A percentile compares a stretch with the other conserved stretches of the same genome.
Evolutionary conservation across 176 grass and related monocot genomes (phyloP).

Genomic region (Oryza nivara): DNA sequence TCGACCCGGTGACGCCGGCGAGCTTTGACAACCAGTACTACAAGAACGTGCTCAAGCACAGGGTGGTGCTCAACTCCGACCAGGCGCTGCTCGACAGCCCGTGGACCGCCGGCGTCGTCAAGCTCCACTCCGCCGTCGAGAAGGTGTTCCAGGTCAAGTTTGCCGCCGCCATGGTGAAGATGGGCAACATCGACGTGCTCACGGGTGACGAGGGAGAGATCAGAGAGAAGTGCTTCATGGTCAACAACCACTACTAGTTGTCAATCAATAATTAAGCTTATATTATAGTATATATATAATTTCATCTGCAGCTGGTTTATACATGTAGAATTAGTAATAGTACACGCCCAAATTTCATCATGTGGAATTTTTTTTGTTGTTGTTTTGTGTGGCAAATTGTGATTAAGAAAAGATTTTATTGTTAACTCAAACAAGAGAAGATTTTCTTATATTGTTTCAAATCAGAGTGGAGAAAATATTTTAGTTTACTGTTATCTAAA

Average conservation of each 20-base stretch:
- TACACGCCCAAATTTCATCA: too few species aligned
- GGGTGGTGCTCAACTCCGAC: slow-evolving; percentile 54
- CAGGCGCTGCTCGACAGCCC: slow-evolving; percentile 35
- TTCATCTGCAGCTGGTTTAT: neutral
- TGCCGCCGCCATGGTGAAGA: slow-evolving; percentile 39
- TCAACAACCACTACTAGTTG: slow-evolving; percentile 24
- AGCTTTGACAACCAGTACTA: slow-evolving; percentile 57
- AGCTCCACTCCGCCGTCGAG: neutral
- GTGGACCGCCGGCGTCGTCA: neutral
- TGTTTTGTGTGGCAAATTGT: neutral
- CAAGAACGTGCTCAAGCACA: slow-evolving; percentile 46
- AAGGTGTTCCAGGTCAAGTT: slow-evolving; percentile 33
- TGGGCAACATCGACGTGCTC: slow-evolving; percentile 39
- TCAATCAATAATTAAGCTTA: neutral
- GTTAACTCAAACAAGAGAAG: neutral
- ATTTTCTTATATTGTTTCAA: too few species aligned
- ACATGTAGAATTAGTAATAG: neutral
- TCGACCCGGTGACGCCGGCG: slow-evolving; percentile 23
- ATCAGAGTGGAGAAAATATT: too few species aligned
- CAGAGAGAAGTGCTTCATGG: slow-evolving; percentile 38
- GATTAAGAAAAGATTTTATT: neutral
- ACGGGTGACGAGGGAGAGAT: slow-evolving; percentile 42
- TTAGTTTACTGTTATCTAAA: too few species aligned
- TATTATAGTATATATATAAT: too few species aligned
- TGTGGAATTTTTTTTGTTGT: neutral